Evolutionary conservation across 257 asterid genomes (phyloP), one percentile per base, ranked within the genome.

Genomic region (Solanum infundibuliforme): DNA sequence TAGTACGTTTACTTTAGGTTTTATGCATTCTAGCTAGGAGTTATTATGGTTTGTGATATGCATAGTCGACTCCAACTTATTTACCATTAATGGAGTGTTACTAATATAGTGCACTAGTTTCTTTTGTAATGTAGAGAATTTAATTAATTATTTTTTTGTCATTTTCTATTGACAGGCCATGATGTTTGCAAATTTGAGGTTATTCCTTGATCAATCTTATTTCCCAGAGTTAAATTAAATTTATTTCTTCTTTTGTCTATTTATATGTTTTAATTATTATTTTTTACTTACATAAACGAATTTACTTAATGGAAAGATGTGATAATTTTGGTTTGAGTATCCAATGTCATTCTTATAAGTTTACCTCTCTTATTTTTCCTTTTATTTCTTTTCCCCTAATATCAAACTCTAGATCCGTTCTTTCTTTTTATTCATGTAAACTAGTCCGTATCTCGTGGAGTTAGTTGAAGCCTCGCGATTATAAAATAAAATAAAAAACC

Each of bases 181-280:
- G 93, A 74, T 82, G 88, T 94, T 79, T 96, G 98, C 98, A 95
- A 91, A 89, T 95, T 93, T 88, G 95, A 93, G 83, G n/a, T 55
- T 82, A 87, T 90, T 29, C 95, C 95, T 32, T 92, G 95, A 93
- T 29, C 41, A 5, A 5, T 29, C 43, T 81, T 46, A 0, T 29
- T 82, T 18, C 41, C 69, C 85, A 46, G 29, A 43, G 29, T 79
- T 25, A 5, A 46, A 9, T 74, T 74, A 74, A 81, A 81, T 29
- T 14, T 29, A 18, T 48, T 81, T 65, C 85, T 81, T 46, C 69
- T 29, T 46, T 81, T 81, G 39, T 46, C 41, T 46, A 27, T 46
- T 81, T 81, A 10, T 46, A 35, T 48, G 58, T 27, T 77, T 14
- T 43, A 8, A 14, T 43, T 39, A 21, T 39, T 62, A 43, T 52